phyloP scores from a whole-genome alignment of 192 early-diverging fungal species.

The Gorgonomyces haynaldii region DNA sequence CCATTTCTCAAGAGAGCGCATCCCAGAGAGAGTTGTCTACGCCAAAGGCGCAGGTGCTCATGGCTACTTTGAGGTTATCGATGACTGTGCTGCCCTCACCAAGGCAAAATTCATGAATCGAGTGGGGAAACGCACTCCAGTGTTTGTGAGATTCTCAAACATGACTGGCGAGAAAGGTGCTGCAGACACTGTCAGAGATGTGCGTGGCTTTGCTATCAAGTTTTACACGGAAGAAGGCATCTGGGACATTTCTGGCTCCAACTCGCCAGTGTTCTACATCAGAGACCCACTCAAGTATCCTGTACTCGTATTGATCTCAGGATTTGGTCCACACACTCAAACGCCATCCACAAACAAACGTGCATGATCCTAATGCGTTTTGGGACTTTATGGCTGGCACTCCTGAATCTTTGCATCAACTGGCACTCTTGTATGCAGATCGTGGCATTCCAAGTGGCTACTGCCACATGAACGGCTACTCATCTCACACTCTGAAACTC shows the following conservation, averaged over 20 bases:
- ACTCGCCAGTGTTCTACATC: conserved; percentile 76
- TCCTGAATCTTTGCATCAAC: conserved; percentile 69
- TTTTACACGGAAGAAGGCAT: conserved; percentile 83
- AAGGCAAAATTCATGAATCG: conserved; percentile 61
- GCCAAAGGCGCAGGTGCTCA: conserved; percentile 76
- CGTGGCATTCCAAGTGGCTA: conserved; percentile 69
- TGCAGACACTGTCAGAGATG: conserved; percentile 67
- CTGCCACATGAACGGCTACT: conserved; percentile 77
- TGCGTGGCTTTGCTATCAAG: conserved; percentile 72
- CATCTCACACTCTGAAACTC: conserved; percentile 64
- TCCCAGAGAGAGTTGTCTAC: conserved; percentile 79
- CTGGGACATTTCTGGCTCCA: conserved; percentile 79
- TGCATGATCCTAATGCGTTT: conserved; percentile 44
- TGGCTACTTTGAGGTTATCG: conserved; percentile 70
- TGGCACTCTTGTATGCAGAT: conserved; percentile 71
- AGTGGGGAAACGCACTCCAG: conserved; percentile 65
- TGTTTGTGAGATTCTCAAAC: conserved; percentile 72
- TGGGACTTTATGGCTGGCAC: conserved; percentile 73
- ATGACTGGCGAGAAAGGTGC: conserved; percentile 64
- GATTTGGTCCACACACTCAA: conserved; percentile 77
- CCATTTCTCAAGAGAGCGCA: conserved; percentile 78
- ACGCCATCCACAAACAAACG: conserved; percentile 63
- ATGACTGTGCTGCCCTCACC: conserved; percentile 56
- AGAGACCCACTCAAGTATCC: conserved; percentile 65
- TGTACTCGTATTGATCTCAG: conserved; percentile 22